A percentile compares a stretch with the other conserved stretches of the same genome.
Evolutionary conservation across 192 early-diverging fungal species (phyloP).

Genomic region (Backusella morwellensis): DNA sequence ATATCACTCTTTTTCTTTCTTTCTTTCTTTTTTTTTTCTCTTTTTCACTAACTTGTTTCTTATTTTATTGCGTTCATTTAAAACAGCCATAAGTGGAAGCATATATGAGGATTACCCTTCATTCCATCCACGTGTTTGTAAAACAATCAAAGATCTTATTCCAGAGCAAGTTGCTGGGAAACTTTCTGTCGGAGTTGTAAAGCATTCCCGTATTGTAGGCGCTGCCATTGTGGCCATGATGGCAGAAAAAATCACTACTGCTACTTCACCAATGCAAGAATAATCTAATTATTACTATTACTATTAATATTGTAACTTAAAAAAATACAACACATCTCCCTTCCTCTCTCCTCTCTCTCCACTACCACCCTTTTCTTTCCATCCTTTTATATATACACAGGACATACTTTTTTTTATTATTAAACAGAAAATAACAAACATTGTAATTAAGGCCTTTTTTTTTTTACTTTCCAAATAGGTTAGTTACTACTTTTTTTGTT

Average conservation of each 20-base stretch:
- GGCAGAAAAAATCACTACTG: slow-evolving; percentile 30
- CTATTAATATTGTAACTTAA: background rate
- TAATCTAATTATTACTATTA: background rate
- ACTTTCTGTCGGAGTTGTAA: slow-evolving; percentile 37
- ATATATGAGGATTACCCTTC: slow-evolving; percentile 39
- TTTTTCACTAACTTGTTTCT: background rate
- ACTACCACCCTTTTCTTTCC: background rate
- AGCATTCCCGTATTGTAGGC: slow-evolving; percentile 37
- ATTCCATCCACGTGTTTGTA: slow-evolving; percentile 39
- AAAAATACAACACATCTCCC: background rate
- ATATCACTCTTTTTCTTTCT: background rate
- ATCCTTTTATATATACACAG: background rate
- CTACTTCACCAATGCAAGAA: background rate
- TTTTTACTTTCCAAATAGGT: no score
- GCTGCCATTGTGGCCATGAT: slow-evolving; percentile 45
- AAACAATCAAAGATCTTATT: slow-evolving; percentile 33
- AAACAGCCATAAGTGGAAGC: slow-evolving; percentile 34
- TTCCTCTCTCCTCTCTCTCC: background rate
- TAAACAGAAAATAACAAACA: background rate
- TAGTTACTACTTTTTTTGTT: background rate
- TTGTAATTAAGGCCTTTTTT: background rate
- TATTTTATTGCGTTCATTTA: background rate
- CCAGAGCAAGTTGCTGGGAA: slow-evolving; percentile 27
- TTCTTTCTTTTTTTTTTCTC: background rate
- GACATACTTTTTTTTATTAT: background rate